Percentiles rank a stretch among this genome's conserved stretches.
phyloP scores from a whole-genome alignment of 2,329 filamentous ascomycete species.

The Venturia carpophila region DNA sequence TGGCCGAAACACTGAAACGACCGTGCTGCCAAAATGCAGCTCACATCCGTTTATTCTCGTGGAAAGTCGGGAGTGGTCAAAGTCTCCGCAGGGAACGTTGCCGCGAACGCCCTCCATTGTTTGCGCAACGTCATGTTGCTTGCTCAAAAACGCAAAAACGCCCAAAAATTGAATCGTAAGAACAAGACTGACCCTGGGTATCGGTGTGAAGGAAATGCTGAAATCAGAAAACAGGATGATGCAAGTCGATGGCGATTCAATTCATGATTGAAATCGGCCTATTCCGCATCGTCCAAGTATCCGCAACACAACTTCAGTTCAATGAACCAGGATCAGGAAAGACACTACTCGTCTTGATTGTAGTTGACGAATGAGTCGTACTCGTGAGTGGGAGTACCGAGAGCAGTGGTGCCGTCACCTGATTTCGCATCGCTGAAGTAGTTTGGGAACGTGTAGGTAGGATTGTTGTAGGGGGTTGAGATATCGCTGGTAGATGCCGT shows the following conservation, averaged over 20 bases:
- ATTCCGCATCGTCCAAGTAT: neutral
- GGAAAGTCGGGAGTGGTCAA: neutral
- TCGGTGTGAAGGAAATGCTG: constrained; percentile 9
- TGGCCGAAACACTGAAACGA: neutral
- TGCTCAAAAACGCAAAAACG: neutral
- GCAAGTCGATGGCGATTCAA: neutral
- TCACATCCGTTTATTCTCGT: neutral
- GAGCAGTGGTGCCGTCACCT: neutral
- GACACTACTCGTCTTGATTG: constrained; percentile 2
- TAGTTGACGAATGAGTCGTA: constrained; percentile 8
- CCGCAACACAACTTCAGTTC: constrained; percentile 3
- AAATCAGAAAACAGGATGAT: neutral
- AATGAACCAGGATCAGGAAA: neutral
- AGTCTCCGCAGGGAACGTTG: neutral
- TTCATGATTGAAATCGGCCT: neutral
- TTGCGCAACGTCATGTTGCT: neutral
- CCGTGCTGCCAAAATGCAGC: neutral
- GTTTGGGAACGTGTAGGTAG: neutral
- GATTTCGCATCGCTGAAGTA: neutral
- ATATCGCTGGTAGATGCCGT: neutral
- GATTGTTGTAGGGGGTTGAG: constrained; percentile 1
- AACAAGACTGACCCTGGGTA: neutral
- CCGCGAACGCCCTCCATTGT: too few species aligned
- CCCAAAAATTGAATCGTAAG: neutral
- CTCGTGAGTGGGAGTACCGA: neutral